Evolutionary conservation across 1,284 basidiomycete species (phyloP), one percentile per base, ranked within the genome.

Genomic region (Ustilago hordei): DNA sequence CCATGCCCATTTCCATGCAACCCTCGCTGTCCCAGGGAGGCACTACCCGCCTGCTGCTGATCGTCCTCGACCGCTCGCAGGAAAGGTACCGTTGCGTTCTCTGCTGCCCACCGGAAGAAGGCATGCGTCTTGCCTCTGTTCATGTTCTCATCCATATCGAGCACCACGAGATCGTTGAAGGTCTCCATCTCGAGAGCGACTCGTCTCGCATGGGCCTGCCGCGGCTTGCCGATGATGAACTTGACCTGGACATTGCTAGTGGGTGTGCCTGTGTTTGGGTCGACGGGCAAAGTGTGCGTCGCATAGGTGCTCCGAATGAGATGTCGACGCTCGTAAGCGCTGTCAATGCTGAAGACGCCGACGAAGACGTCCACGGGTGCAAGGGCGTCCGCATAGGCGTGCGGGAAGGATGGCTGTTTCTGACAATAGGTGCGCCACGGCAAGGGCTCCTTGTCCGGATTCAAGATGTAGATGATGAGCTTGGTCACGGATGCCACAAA

Each of bases 371-470:
- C 94, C 32, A 92, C 93, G 12, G 96, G 97, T 2, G 93, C 90
- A n/a, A 97, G 87, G 0, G 89, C 86, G 70, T 95, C 93, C 35
- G 87, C 86, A 32, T 86, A 83, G 3, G 81, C 80, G 79, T 88
- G 87, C 6, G 87, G 86, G 69, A 88, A 88, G 4, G 84, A 68
- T 0, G 84, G 83, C 65, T 87, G 86, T 71, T 91, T 88, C 60
- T 92, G 90, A 87, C 96, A 98, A 86, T 96, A 96, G 32, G 92
- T 91, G 76, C 95, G 91, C 95, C 95, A 99, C 50, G 95, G 95
- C 35, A 96, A 87, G 15, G 94, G 92, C 64, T 93, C 92, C 86
- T 98, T 98, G 89, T 99, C 96, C 53, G 95, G 94, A 85, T 98
- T 95, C 83, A 98, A 90, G 74, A 95, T 90, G 86, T 96, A 93